phyloP scores from a whole-genome alignment of 768 basidiomycete species.

The Termitomyces titanicus region DNA sequence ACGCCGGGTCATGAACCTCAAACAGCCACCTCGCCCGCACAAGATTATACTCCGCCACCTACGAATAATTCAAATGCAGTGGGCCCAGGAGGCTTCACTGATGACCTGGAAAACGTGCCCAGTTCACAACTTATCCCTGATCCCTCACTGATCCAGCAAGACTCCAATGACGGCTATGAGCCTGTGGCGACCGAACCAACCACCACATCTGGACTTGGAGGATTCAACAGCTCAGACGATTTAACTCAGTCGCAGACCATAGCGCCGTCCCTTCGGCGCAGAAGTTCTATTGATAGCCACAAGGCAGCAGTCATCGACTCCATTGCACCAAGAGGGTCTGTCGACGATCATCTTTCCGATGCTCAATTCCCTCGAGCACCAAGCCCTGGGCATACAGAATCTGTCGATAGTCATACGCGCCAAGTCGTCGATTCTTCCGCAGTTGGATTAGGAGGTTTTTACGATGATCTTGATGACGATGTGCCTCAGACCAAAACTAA shows the following conservation, averaged over 20 bases:
- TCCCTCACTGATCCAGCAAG: constrained; percentile 21
- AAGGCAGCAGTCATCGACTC: background rate
- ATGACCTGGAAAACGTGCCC: constrained; percentile 44
- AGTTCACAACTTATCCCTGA: constrained; percentile 26
- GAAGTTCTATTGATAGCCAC: background rate
- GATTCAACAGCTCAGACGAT: background rate
- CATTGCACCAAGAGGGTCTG: background rate
- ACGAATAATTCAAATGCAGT: constrained; percentile 33
- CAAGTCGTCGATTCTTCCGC: background rate
- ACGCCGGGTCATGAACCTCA: constrained; percentile 8
- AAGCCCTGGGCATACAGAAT: background rate
- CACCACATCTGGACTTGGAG: background rate
- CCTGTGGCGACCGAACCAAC: background rate
- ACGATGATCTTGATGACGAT: background rate
- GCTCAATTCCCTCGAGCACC: background rate
- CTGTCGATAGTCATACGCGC: background rate
- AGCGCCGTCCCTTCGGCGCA: background rate
- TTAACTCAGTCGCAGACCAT: background rate
- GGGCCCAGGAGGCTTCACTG: constrained; percentile 49
- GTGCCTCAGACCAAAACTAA: background rate
- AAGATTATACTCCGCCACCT: constrained; percentile 35
- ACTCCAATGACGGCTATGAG: constrained; percentile 14
- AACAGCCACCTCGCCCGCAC: constrained; percentile 8
- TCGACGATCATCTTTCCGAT: background rate
- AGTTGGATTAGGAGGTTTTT: background rate